These are phyloP conservation scores for Penicillium herquei DNA, from an alignment of 495 filamentous ascomycete genomes.

Conservation along the genomic window DNA sequence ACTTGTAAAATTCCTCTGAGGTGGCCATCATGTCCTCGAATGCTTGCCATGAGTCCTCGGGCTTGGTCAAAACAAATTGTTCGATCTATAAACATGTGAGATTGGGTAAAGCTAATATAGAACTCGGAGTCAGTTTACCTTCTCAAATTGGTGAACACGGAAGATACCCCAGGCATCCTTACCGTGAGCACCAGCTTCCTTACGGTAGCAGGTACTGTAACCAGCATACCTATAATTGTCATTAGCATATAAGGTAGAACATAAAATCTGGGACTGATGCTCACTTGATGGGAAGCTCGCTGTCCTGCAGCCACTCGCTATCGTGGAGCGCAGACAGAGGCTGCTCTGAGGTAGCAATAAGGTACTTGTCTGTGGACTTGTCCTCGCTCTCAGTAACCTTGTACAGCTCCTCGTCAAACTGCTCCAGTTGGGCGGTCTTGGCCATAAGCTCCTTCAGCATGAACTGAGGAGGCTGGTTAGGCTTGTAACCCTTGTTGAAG, in stretches of 20 bases:
- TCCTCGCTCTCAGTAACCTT: constrained; percentile 84
- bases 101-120: neutral
- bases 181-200: constrained; percentile 89
- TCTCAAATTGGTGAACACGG: constrained; percentile 97
- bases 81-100: constrained; percentile 57
- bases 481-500: constrained; percentile 70
- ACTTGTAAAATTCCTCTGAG: constrained; percentile 93
- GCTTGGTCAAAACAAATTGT: constrained; percentile 91
- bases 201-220: constrained; percentile 90
- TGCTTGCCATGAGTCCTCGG: constrained; percentile 89
- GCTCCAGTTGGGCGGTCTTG: constrained; percentile 96
- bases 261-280: constrained; percentile 3
- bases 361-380: constrained; percentile 86
- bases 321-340: constrained; percentile 89
- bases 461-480: constrained; percentile 90
- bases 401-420: constrained; percentile 97
- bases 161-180: constrained; percentile 98
- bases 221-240: constrained; percentile 66
- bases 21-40: constrained; percentile 90
- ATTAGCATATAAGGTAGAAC: constrained; percentile 9
- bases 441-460: constrained; percentile 97
- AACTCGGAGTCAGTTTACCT: constrained; percentile 46
- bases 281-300: constrained; percentile 82
- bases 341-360: constrained; percentile 96
- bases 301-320: constrained; percentile 85